A percentile compares a stretch with the other conserved stretches of the same genome.
Evolutionary conservation across 2,329 filamentous ascomycete genomes (phyloP).

Genomic region (Ceratocystis harringtonii): DNA sequence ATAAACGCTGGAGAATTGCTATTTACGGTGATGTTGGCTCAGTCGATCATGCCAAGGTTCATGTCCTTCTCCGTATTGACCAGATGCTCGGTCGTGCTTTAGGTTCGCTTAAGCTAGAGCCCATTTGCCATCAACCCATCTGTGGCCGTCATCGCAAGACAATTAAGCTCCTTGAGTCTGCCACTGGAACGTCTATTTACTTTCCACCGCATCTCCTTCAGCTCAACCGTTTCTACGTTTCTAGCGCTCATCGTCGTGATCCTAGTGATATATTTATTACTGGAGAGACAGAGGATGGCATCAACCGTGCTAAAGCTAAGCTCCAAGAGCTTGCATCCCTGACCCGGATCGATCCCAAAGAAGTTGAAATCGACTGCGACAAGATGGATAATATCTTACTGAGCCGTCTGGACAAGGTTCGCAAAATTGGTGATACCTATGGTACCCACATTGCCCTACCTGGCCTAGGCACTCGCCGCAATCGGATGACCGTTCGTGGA

Average conservation of each 20-base stretch:
- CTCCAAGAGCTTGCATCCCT: constrained; percentile 70
- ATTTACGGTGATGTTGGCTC: constrained; percentile 94
- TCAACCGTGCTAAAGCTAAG: constrained; percentile 78
- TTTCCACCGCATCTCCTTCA: constrained; percentile 89
- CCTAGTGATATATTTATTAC: constrained; percentile 92
- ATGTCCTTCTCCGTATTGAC: constrained; percentile 93
- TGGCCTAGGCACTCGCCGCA: constrained; percentile 69
- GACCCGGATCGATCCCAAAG: constrained; percentile 78
- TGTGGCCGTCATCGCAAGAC: constrained; percentile 92
- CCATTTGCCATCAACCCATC: constrained; percentile 78
- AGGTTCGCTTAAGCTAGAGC: constrained; percentile 66
- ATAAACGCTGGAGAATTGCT: constrained; percentile 79
- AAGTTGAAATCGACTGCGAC: constrained; percentile 72
- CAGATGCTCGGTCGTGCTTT: constrained; percentile 65
- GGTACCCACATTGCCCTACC: constrained; percentile 92
- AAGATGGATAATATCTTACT: constrained; percentile 94
- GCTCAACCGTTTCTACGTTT: constrained; percentile 78
- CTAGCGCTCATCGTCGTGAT: constrained; percentile 64
- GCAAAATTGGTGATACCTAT: constrained; percentile 94
- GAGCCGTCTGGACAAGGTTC: constrained; percentile 83
- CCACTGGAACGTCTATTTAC: constrained; percentile 92
- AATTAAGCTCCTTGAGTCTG: constrained; percentile 93
- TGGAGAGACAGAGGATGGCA: constrained; percentile 69
- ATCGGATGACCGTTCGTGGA: constrained; percentile 77
- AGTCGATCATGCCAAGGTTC: constrained; percentile 90